These are phyloP conservation scores for Ceratocystis alfenasii DNA, from an alignment of 2,329 filamentous ascomycete species.

Conservation along the genomic window DNA sequence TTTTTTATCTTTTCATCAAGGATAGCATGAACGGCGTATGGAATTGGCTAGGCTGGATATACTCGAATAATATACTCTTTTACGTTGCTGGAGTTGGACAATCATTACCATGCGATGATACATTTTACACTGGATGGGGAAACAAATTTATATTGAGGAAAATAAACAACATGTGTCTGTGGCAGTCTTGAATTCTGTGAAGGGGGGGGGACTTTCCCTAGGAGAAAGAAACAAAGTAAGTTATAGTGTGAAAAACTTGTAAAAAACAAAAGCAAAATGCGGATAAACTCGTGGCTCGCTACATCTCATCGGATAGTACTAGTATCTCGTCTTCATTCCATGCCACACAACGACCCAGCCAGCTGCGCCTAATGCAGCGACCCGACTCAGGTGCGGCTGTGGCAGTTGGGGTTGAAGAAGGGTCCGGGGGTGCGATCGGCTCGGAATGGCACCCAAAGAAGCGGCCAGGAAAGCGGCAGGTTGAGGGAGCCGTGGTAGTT, in stretches of 20 bases:
- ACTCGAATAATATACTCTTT: background rate
- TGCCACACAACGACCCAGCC: constrained; percentile 35
- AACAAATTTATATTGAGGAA: background rate
- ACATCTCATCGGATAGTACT: constrained; percentile 29
- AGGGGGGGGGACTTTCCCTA: background rate
- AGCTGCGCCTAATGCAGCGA: constrained; percentile 31
- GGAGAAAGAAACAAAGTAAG: background rate
- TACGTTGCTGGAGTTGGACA: background rate
- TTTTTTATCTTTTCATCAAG: background rate
- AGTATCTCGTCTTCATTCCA: constrained; percentile 27
- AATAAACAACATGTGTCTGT: background rate
- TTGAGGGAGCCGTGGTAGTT: constrained; percentile 26
- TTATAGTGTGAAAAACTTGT: background rate
- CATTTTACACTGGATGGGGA: background rate
- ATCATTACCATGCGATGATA: background rate
- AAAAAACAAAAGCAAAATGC: background rate
- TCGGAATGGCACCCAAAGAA: constrained; percentile 40
- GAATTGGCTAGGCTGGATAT: background rate
- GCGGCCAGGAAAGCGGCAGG: constrained; percentile 37
- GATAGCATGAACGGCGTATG: background rate
- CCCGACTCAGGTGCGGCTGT: constrained; percentile 26
- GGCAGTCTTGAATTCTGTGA: background rate
- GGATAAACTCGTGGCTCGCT: constrained; percentile 1
- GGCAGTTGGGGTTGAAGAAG: constrained; percentile 25
- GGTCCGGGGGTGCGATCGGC: constrained; percentile 27